These are phyloP conservation scores for Albizia julibrissin DNA, from an alignment of 306 rosid genomes.

Conservation along the genomic window DNA sequence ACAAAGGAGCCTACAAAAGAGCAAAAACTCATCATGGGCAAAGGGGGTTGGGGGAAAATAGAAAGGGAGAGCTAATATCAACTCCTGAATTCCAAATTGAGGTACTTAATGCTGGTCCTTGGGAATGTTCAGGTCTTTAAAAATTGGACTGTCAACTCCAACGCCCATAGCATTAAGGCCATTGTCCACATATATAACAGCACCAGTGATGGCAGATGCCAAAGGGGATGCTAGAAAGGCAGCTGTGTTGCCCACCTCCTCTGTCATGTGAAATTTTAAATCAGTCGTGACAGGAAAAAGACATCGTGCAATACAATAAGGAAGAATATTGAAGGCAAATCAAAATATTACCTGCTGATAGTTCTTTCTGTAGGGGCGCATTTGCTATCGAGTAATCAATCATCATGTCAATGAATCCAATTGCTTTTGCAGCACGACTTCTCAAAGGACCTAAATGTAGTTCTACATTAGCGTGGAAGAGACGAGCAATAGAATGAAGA, in stretches of 20 bases:
- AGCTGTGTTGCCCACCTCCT: conserved; percentile 86
- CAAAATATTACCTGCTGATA: conserved; percentile 74
- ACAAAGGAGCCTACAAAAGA: conserved; percentile 29
- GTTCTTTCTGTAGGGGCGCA: conserved; percentile 90
- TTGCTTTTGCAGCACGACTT: conserved; percentile 99
- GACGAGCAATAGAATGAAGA: neutral
- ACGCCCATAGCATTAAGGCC: conserved; percentile 95
- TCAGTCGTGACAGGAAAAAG: conserved; percentile 23
- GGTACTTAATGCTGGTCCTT: conserved; percentile 45
- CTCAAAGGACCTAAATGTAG: conserved; percentile 73
- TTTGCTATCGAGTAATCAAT: conserved; percentile 85
- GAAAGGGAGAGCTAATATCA: conserved; percentile 5
- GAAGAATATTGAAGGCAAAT: neutral
- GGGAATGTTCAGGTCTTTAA: conserved; percentile 48
- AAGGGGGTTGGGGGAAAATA: neutral
- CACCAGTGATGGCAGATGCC: conserved; percentile 93
- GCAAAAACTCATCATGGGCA: conserved; percentile 35
- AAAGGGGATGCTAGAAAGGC: conserved; percentile 89
- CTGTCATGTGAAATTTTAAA: conserved; percentile 48
- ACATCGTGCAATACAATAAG: neutral
- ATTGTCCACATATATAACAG: conserved; percentile 84
- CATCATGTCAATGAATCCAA: conserved; percentile 97
- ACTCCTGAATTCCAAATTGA: conserved; percentile 21
- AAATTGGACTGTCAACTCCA: conserved; percentile 72
- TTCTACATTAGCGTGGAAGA: conserved; percentile 7